Base-by-base conservation (phyloP, 140 eudicot species). In the Cichorium intybus region DNA sequence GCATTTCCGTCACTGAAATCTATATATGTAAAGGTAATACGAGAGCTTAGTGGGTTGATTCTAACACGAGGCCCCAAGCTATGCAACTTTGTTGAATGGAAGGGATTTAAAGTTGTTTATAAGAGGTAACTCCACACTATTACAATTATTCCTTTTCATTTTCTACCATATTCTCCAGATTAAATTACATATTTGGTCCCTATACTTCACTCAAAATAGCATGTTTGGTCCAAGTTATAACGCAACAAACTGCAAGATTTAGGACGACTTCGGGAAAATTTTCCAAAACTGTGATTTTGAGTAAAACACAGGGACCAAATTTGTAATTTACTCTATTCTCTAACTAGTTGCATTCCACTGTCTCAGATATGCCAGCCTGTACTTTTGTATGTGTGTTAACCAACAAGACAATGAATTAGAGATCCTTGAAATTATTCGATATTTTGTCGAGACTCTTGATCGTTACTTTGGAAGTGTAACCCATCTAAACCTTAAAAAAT, bases 381-480 rank as follows among this genome's bases (percentile, higher is more conserved):
- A 92, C 79, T 92, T 92, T 80, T 87, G 92, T 77, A 92, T 88
- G 92, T 88, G 98, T 52, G 60, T 88, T 48, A 79, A 92, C 69
- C 83, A 83, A 63, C 89, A 88, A 37, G 98, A 92, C 77, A 92
- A 92, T 63, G 96, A 88, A 68, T 27, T 92, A 64, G 96, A 88
- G 80, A 48, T 79, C 70, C 96, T 85, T 20, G 96, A 88, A 77
- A 88, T 92, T 18, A 83, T 92, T 63, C 99, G 83, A 63, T 87
- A 88, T 77, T 92, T 63, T 80, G 95, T 90, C 24, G 97, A 87
- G 79, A 82, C 82, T 41, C 82, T 90, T 24, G 93, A 90, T 69
- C 94, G 88, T 60, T 90, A 90, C 76, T 87, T 90, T 74, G 97
- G 97, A 71, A 90, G 85, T 78, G 95, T 90, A 62, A 88, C 92